A percentile compares a stretch with the other conserved stretches of the same genome.
Evolutionary conservation across 192 early-diverging fungal species (phyloP).

Genomic region (Cetraspora pellucida): DNA sequence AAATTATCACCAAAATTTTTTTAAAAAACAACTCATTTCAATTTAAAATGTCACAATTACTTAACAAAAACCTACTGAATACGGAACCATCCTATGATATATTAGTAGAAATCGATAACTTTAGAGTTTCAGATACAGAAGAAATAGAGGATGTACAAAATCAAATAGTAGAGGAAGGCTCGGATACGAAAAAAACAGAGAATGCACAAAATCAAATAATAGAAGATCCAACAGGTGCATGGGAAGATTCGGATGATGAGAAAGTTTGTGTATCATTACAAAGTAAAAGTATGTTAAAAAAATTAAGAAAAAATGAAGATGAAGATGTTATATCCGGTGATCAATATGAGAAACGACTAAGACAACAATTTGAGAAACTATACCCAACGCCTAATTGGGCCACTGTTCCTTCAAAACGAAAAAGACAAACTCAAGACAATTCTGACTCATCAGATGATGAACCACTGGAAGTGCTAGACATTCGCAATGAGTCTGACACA

Average conservation of each 20-base stretch:
- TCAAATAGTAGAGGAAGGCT: too few relatives aligned
- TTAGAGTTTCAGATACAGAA: too few relatives aligned
- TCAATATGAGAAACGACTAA: conserved; percentile 84
- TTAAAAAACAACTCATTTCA: too few relatives aligned
- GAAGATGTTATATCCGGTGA: conserved; percentile 75
- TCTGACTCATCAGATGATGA: too few relatives aligned
- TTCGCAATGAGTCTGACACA: conserved; percentile 38
- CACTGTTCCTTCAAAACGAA: conserved; percentile 51
- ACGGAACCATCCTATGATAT: too few relatives aligned
- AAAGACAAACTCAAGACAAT: too few relatives aligned
- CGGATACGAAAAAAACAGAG: too few relatives aligned
- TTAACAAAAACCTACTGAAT: too few relatives aligned
- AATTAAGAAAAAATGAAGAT: conserved; percentile 73
- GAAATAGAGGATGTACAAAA: too few relatives aligned
- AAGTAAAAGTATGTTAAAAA: conserved; percentile 64
- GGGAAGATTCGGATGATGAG: conserved; percentile 82
- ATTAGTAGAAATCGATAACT: too few relatives aligned
- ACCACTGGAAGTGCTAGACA: conserved; percentile 30
- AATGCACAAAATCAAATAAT: conserved; percentile 29
- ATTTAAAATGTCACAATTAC: too few relatives aligned
- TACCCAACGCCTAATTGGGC: conserved; percentile 90
- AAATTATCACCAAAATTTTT: too few relatives aligned
- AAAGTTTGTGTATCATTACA: conserved; percentile 72
- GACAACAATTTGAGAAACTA: conserved; percentile 83
- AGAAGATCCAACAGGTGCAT: conserved; percentile 55